phyloP scores from a whole-genome alignment of 2,329 filamentous ascomycete species.

The Exophiala aquamarina region DNA sequence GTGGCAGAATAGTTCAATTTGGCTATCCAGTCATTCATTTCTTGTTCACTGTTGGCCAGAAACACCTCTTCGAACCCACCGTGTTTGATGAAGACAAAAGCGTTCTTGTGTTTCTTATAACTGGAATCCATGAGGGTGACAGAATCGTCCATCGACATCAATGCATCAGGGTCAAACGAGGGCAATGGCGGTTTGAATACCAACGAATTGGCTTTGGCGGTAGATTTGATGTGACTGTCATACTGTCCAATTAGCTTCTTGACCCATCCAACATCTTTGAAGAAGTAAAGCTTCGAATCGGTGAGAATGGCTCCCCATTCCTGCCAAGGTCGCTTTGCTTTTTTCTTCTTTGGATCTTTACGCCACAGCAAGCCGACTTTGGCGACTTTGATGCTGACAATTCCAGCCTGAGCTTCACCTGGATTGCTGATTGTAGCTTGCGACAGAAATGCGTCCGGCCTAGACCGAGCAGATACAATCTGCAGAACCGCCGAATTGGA shows the following conservation, averaged over 20 bases:
- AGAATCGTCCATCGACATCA: slow-evolving; percentile 91
- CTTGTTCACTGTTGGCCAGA: slow-evolving; percentile 82
- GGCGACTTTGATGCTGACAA: slow-evolving; percentile 96
- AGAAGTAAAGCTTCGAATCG: slow-evolving; percentile 95
- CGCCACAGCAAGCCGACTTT: slow-evolving; percentile 95
- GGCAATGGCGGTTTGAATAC: slow-evolving; percentile 88
- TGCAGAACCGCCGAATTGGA: slow-evolving; percentile 89
- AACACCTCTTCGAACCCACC: slow-evolving; percentile 87
- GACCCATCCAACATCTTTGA: slow-evolving; percentile 88
- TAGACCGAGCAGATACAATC: slow-evolving; percentile 89
- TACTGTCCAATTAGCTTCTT: slow-evolving; percentile 88
- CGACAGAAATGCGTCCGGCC: slow-evolving; percentile 92
- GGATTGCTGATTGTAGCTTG: slow-evolving; percentile 83
- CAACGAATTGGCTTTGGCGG: slow-evolving; percentile 72
- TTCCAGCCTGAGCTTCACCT: slow-evolving; percentile 80
- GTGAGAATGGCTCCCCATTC: slow-evolving; percentile 98
- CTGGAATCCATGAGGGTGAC: slow-evolving; percentile 82
- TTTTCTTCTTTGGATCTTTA: slow-evolving; percentile 91
- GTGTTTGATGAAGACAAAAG: slow-evolving; percentile 86
- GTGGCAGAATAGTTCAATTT: slow-evolving; percentile 96
- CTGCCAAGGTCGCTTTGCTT: slow-evolving; percentile 93
- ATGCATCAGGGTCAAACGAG: slow-evolving; percentile 88
- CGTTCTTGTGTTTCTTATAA: slow-evolving; percentile 92
- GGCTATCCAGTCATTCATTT: slow-evolving; percentile 95
- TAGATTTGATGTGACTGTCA: slow-evolving; percentile 76